Base-by-base conservation (phyloP, 2,329 filamentous ascomycete genomes). In the Neofusicoccum cordaticola region DNA sequence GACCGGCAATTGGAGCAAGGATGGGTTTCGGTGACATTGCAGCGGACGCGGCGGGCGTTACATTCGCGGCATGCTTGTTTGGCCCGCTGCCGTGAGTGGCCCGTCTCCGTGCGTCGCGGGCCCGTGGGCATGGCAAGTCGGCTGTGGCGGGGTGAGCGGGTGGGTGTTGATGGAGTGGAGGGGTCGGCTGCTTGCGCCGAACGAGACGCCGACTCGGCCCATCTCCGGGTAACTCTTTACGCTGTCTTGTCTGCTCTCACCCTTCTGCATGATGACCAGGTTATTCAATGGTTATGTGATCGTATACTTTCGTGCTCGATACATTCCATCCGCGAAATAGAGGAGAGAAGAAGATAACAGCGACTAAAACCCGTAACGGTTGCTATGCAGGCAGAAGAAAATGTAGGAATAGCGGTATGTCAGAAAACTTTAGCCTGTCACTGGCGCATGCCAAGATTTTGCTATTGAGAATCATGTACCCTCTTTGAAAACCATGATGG, bases 11-110 rank as follows among this genome's bases (percentile, higher is more conserved):
- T 81, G 42, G 72, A 70, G 66, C 79, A 82, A 5, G 79, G 79
- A n/a, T 74, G 79, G 63, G 69, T 71, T 48, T 81, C 78, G 12
- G 78, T 73, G n/a, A 81, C 80, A 71, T 82, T 77, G 67, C 80
- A 82, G 61, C 79, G 79, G 41, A 82, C 79, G 39, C 79, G 75
- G 37, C 79, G 77, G n/a, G 77, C 71, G 65, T 82, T 81, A 66
- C 80, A 82, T 27, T 76, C 75, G 42, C 76, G 71, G 66, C 80
- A 82, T 7, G 80, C 79, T 65, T 79, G 72, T 65, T 78, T 79
- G 35, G 80, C 79, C 50, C 80, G 75, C 52, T 72, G 15, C 22
- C 41, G 47, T 34, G 41, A 11, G 22, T 13, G 52, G 9, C 17
- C 17, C 13, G 37, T 3, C n/a, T 3, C n/a, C 6, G 45, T 5